Percentiles rank a stretch among this genome's conserved stretches.
Evolutionary conservation across 1,284 basidiomycete species (phyloP).

Genomic region (Ceratobasidium sp.): DNA sequence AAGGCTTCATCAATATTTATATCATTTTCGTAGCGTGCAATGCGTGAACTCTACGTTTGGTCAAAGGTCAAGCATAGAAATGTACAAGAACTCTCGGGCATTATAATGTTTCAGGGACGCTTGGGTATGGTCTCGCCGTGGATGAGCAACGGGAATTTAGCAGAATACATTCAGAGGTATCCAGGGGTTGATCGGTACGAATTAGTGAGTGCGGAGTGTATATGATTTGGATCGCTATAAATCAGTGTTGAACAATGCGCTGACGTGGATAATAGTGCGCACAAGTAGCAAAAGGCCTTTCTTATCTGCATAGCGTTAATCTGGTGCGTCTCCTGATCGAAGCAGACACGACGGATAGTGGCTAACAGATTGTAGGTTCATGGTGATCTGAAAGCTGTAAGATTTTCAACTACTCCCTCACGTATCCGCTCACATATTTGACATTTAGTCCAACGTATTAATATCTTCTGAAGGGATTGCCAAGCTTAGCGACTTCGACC

Average conservation of each 20-base stretch:
- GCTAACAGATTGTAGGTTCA: too few relatives aligned
- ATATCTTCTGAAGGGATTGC: neutral
- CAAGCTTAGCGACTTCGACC: conserved; percentile 36
- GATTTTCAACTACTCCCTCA: too few relatives aligned
- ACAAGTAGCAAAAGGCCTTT: conserved; percentile 1
- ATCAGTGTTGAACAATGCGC: too few relatives aligned
- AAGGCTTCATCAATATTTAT: neutral
- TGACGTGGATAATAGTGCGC: neutral
- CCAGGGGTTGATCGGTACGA: conserved; percentile 9
- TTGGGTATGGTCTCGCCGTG: conserved; percentile 25
- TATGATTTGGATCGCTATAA: neutral
- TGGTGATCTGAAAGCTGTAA: too few relatives aligned
- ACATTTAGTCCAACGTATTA: conserved; percentile 26
- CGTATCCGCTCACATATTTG: too few relatives aligned
- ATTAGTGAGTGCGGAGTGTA: neutral
- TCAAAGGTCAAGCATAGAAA: conserved; percentile 14
- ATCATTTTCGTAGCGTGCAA: conserved; percentile 10
- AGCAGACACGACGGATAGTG: too few relatives aligned
- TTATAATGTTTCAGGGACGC: conserved; percentile 26
- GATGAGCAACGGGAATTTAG: conserved; percentile 26
- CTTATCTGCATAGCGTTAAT: conserved; percentile 11
- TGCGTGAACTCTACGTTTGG: conserved; percentile 29
- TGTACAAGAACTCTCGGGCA: conserved; percentile 13
- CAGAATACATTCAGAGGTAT: conserved; percentile 8
- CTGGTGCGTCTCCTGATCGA: neutral